Evolutionary conservation across 202 grass and related monocot genomes (phyloP).

Genomic region (Cymbopogon flexuosus): DNA sequence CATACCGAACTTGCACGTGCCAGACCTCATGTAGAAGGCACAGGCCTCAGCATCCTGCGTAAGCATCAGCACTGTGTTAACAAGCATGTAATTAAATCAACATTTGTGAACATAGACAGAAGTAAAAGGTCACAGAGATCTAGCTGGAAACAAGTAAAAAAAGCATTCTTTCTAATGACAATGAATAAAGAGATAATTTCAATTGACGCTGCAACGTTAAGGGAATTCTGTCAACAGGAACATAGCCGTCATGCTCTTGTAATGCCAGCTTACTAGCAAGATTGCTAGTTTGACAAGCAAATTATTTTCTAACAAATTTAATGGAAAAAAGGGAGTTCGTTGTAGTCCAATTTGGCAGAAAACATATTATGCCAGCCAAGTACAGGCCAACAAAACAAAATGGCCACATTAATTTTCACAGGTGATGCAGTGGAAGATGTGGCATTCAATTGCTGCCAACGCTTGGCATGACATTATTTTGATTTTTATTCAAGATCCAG

Average conservation of each 20-base stretch:
- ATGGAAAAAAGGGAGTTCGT: neutral
- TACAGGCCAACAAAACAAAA: neutral
- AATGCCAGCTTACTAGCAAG: neutral
- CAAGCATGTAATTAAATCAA: neutral
- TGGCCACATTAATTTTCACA: neutral
- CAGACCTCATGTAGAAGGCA: slow-evolving; percentile 80
- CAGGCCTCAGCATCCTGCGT: slow-evolving; percentile 61
- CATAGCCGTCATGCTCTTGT: neutral
- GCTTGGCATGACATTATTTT: neutral
- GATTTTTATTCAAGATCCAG: neutral
- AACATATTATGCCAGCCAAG: neutral
- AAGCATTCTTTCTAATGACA: neutral
- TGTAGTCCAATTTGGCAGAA: neutral
- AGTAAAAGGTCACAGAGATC: neutral
- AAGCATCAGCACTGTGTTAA: neutral
- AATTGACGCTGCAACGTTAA: neutral
- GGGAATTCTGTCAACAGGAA: neutral
- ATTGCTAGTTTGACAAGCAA: neutral
- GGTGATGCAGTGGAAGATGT: neutral
- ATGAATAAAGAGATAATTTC: neutral
- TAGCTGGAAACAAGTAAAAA: neutral
- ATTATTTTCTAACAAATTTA: neutral
- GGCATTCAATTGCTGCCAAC: neutral
- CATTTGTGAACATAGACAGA: slow-evolving; percentile 2
- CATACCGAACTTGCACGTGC: slow-evolving; percentile 65